Evolutionary conservation across 805 yeast species (phyloP).

Genomic region (Cyberlindnera americana): DNA sequence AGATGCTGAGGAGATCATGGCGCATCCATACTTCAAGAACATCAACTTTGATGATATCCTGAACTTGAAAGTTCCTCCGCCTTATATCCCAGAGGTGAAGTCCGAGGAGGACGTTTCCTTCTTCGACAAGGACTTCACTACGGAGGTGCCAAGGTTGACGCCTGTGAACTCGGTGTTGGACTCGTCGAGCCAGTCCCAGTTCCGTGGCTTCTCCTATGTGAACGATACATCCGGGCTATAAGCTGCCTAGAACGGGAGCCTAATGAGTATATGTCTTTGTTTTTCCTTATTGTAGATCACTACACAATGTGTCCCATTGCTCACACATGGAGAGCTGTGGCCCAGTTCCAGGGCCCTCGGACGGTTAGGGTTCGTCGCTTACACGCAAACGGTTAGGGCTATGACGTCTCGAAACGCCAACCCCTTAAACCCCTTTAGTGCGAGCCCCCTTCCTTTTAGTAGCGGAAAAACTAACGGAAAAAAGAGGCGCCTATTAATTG

Average conservation of each 20-base stretch:
- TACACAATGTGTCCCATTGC: too few relatives aligned
- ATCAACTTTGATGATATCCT: conserved; percentile 87
- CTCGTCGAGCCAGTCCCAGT: conserved; percentile 89
- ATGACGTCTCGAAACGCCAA: too few relatives aligned
- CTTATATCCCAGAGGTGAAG: conserved; percentile 82
- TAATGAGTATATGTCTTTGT: background rate
- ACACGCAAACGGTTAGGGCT: too few relatives aligned
- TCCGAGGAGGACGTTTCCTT: conserved; percentile 89
- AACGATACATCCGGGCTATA: conserved; percentile 49
- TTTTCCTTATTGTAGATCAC: background rate
- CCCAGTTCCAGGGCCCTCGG: too few relatives aligned
- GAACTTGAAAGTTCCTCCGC: conserved; percentile 71
- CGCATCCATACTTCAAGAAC: conserved; percentile 88
- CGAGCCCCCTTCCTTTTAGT: too few relatives aligned
- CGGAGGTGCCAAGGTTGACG: conserved; percentile 90
- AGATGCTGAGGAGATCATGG: conserved; percentile 94
- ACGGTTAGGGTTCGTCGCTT: too few relatives aligned
- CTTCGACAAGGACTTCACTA: conserved; percentile 92
- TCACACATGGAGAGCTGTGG: too few relatives aligned
- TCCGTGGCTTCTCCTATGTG: conserved; percentile 93
- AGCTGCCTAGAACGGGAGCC: conserved; percentile 1
- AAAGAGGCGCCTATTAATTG: too few relatives aligned
- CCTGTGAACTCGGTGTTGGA: conserved; percentile 89
- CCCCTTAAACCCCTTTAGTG: too few relatives aligned
- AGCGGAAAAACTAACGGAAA: too few relatives aligned